Evolutionary conservation across 208 protist genomes (phyloP).

Genomic region (Acanthamoeba healyi): DNA sequence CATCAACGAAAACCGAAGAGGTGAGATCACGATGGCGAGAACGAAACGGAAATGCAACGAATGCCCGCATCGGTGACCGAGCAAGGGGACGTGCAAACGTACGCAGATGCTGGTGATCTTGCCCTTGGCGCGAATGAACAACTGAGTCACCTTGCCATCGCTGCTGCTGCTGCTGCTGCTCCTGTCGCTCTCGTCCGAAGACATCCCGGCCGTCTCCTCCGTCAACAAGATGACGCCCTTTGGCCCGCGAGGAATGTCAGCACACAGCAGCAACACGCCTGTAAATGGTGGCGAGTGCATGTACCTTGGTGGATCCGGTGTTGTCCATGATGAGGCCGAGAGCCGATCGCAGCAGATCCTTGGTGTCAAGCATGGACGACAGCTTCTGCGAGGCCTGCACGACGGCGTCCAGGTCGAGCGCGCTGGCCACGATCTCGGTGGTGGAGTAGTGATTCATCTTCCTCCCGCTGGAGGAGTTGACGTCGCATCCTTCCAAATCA

Average conservation of each 20-base stretch:
- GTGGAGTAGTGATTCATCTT: background rate
- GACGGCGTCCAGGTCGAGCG: conserved; percentile 48
- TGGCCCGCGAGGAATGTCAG: background rate
- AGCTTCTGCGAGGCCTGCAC: conserved; percentile 35
- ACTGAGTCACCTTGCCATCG: background rate
- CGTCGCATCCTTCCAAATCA: too few relatives aligned
- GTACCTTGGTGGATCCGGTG: conserved; percentile 13
- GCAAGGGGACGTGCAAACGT: background rate
- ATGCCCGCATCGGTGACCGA: too few relatives aligned
- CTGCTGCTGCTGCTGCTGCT: background rate
- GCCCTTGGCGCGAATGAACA: background rate
- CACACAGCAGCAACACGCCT: background rate
- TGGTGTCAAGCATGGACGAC: conserved; percentile 9
- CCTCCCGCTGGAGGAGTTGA: background rate
- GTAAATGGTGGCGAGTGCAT: background rate
- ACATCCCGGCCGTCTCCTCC: background rate
- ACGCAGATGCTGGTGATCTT: background rate
- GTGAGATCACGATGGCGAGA: background rate
- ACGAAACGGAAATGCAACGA: background rate
- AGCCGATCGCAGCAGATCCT: background rate
- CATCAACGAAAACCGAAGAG: too few relatives aligned
- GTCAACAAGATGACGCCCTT: background rate
- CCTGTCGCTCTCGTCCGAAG: background rate
- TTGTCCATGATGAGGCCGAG: conserved; percentile 17
- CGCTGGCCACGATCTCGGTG: background rate